Evolutionary conservation across 2,329 filamentous ascomycete species (phyloP).

Genomic region (Aquanectria penicillioides): DNA sequence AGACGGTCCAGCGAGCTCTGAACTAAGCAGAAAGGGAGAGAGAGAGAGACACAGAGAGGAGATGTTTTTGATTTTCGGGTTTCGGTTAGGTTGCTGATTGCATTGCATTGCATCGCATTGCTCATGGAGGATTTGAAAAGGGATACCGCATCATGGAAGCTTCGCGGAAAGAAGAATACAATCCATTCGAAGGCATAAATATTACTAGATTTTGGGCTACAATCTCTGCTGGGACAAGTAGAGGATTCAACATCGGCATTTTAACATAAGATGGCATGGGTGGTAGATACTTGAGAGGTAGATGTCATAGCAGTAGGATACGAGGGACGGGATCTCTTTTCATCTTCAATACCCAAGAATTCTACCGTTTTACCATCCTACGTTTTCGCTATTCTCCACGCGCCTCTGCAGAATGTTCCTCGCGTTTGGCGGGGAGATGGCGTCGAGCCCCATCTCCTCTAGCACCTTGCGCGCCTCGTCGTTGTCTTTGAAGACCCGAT

Average conservation of each 20-base stretch:
- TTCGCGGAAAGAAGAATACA: background rate
- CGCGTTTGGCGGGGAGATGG: conserved; percentile 71
- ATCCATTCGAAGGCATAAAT: background rate
- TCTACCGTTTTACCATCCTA: conserved; percentile 47
- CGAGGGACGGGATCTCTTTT: conserved; percentile 11
- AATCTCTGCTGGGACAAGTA: conserved; percentile 22
- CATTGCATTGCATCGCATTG: conserved; percentile 14
- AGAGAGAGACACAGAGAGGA: too few species aligned
- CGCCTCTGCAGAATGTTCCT: conserved; percentile 73
- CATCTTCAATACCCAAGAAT: conserved; percentile 33
- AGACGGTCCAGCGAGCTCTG: conserved; percentile 72
- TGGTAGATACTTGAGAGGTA: conserved; percentile 9
- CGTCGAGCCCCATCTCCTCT: conserved; percentile 68
- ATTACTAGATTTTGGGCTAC: conserved; percentile 20
- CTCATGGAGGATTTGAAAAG: conserved; percentile 2
- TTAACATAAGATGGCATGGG: conserved; percentile 21
- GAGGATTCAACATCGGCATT: conserved; percentile 28
- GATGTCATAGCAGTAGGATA: too few species aligned
- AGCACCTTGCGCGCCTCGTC: conserved; percentile 68
- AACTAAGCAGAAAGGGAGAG: conserved; percentile 52
- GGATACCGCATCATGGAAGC: too few species aligned
- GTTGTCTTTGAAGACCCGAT: conserved; percentile 67
- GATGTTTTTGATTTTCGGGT: too few species aligned
- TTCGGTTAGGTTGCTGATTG: background rate
- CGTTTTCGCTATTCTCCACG: conserved; percentile 68